Base-by-base conservation (phyloP, 345 rosid species). In the Microthlaspi erraticum region DNA sequence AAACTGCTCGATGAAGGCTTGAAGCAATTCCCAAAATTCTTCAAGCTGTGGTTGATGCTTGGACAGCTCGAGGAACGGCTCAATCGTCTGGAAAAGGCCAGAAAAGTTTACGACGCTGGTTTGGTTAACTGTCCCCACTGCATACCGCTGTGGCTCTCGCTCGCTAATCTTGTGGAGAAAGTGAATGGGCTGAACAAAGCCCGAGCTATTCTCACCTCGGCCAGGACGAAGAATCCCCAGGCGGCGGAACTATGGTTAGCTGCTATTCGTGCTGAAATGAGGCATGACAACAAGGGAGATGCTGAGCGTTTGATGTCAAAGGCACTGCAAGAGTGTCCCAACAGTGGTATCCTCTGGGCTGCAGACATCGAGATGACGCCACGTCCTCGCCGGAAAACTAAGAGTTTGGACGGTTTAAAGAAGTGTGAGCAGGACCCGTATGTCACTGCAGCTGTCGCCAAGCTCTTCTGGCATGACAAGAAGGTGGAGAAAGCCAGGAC, bases 11-110 rank as follows among this genome's bases (percentile, higher is more conserved):
- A 83, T 61, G 97, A 88, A 84, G 98, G 95, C 14, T 80, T 90
- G 84, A 83, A 86, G 70, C 82, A 71, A 52, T 93, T 93, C 83
- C 87, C 93, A 19, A 86, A 87, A 4, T 93, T 87, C 80, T 90
- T 85, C 78, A 90, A 93, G 77, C 69, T 93, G 73, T 88, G 98
- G 98, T 75, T 93, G 83, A 93, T 93, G 97, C 86, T 80, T 62
- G 97, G 98, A 44, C 98, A 93, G 91, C 92, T 90, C 5, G 97
- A 90, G 71, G 96, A 90, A 80, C 84, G 90, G 19, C 83, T 90
- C 44, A 82, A 78, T 60, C 81, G 60, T 53, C 65, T 77, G 45
- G 93, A 87, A 16, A 81, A 79, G 66, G 96, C 97, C 17, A 87
- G 71, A 72, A 90, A 83, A 60, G 86, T 84, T 49, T 90, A 84